Evolutionary conservation across 2,329 filamentous ascomycete species (phyloP).

Genomic region (Colletotrichum kahawae): DNA sequence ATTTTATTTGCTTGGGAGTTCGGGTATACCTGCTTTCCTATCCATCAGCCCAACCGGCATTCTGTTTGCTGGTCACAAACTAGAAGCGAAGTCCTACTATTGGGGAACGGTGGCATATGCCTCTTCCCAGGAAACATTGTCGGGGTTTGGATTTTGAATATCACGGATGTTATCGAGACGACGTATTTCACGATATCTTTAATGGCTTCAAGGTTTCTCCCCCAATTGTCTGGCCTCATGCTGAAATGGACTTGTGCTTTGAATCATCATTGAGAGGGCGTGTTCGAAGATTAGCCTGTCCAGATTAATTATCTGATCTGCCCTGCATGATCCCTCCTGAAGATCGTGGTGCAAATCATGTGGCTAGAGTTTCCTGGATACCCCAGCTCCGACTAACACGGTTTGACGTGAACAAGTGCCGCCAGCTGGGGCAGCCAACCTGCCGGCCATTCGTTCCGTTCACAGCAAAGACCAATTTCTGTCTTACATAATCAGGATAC

Average conservation of each 20-base stretch:
- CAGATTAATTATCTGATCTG: not conserved
- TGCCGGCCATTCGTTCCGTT: not conserved
- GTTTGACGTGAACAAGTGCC: not conserved
- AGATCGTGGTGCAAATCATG: not conserved
- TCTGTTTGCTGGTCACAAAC: not conserved
- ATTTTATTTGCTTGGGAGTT: slow-evolving; percentile 12
- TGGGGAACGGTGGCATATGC: not conserved
- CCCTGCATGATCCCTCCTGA: not conserved
- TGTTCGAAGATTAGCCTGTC: not conserved
- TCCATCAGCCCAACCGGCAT: not conserved
- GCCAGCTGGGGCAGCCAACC: not conserved
- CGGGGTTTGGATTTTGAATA: not conserved
- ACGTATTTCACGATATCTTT: not conserved
- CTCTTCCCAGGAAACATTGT: not conserved
- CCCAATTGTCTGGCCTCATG: not conserved
- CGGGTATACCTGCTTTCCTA: slow-evolving; percentile 15
- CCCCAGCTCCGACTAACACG: not conserved
- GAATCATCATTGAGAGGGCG: not conserved
- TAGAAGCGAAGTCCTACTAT: not conserved
- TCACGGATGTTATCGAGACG: not conserved
- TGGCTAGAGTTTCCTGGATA: not conserved
- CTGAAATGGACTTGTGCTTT: not conserved
- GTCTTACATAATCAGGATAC: not conserved
- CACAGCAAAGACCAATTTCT: not conserved
- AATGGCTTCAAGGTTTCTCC: not conserved